A percentile compares a stretch with the other conserved stretches of the same genome.
Evolutionary conservation across 2,329 filamentous ascomycete genomes (phyloP).

Genomic region (Aspergillus terreus): DNA sequence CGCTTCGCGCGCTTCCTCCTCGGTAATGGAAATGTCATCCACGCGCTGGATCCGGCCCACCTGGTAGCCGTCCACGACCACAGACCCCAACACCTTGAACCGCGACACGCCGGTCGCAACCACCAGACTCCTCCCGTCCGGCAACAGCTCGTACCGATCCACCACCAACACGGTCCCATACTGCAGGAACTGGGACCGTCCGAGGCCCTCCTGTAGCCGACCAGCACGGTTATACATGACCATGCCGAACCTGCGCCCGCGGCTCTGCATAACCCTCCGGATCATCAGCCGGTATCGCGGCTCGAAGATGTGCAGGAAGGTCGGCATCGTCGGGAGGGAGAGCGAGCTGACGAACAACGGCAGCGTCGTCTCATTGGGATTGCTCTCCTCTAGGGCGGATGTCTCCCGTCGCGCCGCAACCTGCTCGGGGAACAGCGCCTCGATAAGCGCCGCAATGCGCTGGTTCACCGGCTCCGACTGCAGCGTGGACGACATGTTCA

Average conservation of each 20-base stretch:
- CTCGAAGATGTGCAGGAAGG: conserved; percentile 88
- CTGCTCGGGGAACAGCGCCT: conserved; percentile 66
- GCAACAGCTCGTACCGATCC: conserved; percentile 66
- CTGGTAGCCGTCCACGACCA: conserved; percentile 71
- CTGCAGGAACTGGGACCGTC: conserved; percentile 58
- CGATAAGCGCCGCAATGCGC: conserved; percentile 60
- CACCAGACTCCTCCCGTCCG: conserved; percentile 77
- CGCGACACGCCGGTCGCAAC: conserved; percentile 73
- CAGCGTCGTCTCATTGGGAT: conserved; percentile 56
- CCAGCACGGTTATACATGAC: conserved; percentile 63
- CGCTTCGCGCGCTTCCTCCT: conserved; percentile 74
- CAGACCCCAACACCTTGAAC: conserved; percentile 64
- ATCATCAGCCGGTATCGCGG: conserved; percentile 91
- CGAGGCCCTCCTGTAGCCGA: conserved; percentile 52
- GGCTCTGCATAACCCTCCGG: conserved; percentile 65
- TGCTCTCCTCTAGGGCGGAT: conserved; percentile 55
- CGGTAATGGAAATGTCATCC: conserved; percentile 75
- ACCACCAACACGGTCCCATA: conserved; percentile 78
- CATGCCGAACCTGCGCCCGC: conserved; percentile 79
- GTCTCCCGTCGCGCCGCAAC: conserved; percentile 56
- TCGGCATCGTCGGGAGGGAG: conserved; percentile 77
- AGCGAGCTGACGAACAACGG: conserved; percentile 80
- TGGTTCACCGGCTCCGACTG: conserved; percentile 57
- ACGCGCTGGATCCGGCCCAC: conserved; percentile 72
- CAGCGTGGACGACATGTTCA: conserved; percentile 53